phyloP scores from a whole-genome alignment of 331 rosid species.

The Erythrophleum ivorense region DNA sequence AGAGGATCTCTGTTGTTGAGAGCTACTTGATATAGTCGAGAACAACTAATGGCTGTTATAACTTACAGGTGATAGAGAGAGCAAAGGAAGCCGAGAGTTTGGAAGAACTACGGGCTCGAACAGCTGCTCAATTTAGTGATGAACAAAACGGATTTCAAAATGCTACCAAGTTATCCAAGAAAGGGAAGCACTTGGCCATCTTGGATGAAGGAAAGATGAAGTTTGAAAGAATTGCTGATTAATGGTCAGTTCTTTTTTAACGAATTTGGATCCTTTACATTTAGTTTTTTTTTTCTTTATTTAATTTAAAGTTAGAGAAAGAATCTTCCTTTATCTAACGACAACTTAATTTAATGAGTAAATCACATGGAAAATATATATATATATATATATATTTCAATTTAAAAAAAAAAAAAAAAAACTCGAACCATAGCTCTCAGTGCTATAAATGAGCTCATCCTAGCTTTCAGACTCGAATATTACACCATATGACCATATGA shows the following conservation, averaged over 20 bases:
- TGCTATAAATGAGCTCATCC: too few relatives aligned
- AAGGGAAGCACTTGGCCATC: conserved; percentile 64
- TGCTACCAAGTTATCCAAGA: conserved; percentile 57
- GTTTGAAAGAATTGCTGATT: conserved; percentile 55
- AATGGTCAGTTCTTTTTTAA: conserved; percentile 9
- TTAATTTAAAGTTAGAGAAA: too few relatives aligned
- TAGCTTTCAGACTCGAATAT: neutral
- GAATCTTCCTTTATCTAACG: too few relatives aligned
- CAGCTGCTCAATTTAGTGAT: conserved; percentile 71
- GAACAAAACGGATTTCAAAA: conserved; percentile 58
- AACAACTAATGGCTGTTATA: neutral
- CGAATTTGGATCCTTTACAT: neutral
- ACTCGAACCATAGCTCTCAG: too few relatives aligned
- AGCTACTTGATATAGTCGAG: neutral
- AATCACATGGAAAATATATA: too few relatives aligned
- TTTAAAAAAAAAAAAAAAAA: too few relatives aligned
- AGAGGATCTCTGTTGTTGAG: conserved; percentile 2
- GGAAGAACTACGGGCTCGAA: conserved; percentile 77
- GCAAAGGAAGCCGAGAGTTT: conserved; percentile 94
- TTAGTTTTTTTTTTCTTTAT: too few relatives aligned
- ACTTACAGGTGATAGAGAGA: conserved; percentile 78
- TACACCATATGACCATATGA: neutral
- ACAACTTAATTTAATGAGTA: too few relatives aligned
- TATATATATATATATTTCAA: too few relatives aligned
- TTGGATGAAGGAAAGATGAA: conserved; percentile 65